These are phyloP conservation scores for Casuarina glauca DNA, from an alignment of 306 rosid genomes.

Conservation along the genomic window DNA sequence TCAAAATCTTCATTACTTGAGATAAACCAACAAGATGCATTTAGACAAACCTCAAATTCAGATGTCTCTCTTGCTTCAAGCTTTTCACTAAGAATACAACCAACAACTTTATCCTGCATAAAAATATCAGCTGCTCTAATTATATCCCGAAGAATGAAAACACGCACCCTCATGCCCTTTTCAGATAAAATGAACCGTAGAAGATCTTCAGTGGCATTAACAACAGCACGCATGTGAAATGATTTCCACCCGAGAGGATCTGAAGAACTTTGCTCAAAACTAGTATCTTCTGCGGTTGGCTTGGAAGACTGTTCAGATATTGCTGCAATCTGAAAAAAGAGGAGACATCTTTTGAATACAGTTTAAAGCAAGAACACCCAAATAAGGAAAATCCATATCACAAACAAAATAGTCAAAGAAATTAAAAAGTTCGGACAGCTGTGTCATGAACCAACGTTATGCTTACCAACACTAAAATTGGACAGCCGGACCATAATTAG, in stretches of 20 bases:
- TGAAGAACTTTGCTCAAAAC: conserved; percentile 41
- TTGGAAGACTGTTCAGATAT: conserved; percentile 94
- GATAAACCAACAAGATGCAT: not conserved
- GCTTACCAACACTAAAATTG: not conserved
- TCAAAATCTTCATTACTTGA: not conserved
- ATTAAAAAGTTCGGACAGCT: not conserved
- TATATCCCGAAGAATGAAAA: conserved; percentile 78
- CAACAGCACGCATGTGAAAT: conserved; percentile 86
- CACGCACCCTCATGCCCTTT: conserved; percentile 88
- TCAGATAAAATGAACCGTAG: conserved; percentile 71
- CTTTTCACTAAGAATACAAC: conserved; percentile 39
- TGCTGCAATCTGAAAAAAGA: conserved; percentile 75
- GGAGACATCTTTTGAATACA: conserved; percentile 17
- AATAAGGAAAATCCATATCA: not conserved
- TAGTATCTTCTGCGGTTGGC: conserved; percentile 44
- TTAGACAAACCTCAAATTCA: conserved; percentile 49
- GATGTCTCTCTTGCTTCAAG: conserved; percentile 34
- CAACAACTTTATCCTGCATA: conserved; percentile 66
- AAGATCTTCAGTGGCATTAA: conserved; percentile 89
- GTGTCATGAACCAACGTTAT: not conserved
- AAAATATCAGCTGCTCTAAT: conserved; percentile 65
- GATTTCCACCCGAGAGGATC: conserved; percentile 68
- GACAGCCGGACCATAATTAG: not conserved
- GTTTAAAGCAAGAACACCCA: conserved; percentile 5
- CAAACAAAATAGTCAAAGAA: not conserved